Percentiles rank a stretch among this genome's conserved stretches.
These are phyloP conservation scores for Salvia hispanica DNA, from an alignment of 257 asterid species.

Conservation along the genomic window DNA sequence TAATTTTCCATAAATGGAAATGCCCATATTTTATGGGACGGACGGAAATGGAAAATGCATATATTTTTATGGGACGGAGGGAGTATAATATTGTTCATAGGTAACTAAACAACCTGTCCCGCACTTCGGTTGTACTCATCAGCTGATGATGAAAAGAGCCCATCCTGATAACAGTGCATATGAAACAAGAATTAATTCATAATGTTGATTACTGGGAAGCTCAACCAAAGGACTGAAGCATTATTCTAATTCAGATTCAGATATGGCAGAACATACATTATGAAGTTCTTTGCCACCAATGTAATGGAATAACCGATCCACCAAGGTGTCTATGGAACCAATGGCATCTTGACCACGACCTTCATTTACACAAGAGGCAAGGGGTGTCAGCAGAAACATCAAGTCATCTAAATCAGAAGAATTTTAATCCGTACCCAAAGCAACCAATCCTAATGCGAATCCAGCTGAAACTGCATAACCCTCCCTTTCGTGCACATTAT, in stretches of 20 bases:
- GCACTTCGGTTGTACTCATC: conserved; percentile 71
- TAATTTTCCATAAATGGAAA: too few relatives aligned
- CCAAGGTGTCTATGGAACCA: conserved; percentile 75
- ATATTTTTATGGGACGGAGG: too few relatives aligned
- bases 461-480: conserved; percentile 99
- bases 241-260: conserved; percentile 30
- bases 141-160: conserved; percentile 45
- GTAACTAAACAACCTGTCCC: conserved; percentile 66
- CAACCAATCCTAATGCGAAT: conserved; percentile 88
- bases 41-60: too few relatives aligned
- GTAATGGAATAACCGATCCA: conserved; percentile 81
- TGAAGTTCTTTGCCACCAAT: conserved; percentile 75
- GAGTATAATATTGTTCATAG: conserved; percentile 1
- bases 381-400: conserved; percentile 24
- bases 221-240: conserved; percentile 23
- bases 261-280: conserved; percentile 49
- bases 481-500: conserved; percentile 97
- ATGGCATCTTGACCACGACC: conserved; percentile 92
- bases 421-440: conserved; percentile 62
- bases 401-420: conserved; percentile 26
- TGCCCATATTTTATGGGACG: too few relatives aligned
- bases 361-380: conserved; percentile 34
- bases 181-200: conserved; percentile 34
- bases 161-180: conserved; percentile 54
- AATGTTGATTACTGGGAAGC: conserved; percentile 17